Percentiles rank a stretch among this genome's conserved stretches.
phyloP scores from a whole-genome alignment of 148 eudicot species.

The Talinum fruticosum region DNA sequence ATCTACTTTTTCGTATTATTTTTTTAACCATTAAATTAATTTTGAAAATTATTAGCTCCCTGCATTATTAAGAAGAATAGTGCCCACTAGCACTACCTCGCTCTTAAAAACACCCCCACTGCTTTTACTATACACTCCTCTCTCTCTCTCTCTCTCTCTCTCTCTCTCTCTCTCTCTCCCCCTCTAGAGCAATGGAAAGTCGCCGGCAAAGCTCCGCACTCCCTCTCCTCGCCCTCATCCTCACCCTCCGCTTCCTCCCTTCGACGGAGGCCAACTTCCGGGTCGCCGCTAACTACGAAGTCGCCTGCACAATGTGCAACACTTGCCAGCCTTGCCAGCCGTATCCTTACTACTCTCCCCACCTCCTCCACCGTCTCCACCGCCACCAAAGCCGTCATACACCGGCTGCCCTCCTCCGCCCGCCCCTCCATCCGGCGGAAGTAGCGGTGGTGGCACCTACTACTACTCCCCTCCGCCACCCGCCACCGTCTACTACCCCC shows the following conservation, averaged over 20 bases:
- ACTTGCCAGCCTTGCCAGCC: slow-evolving; percentile 36
- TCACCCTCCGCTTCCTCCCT: background rate
- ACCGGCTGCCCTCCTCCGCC: slow-evolving; percentile 32
- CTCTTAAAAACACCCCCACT: background rate
- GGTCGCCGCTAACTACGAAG: slow-evolving; percentile 24
- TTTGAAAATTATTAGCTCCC: background rate
- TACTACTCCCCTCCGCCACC: slow-evolving; percentile 22
- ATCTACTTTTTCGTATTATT: background rate
- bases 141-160: background rate
- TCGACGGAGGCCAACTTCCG: slow-evolving; percentile 3
- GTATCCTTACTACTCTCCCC: slow-evolving; percentile 32
- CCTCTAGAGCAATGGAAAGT: background rate
- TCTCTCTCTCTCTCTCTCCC: background rate
- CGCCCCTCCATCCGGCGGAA: background rate
- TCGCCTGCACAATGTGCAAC: slow-evolving; percentile 44
- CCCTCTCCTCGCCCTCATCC: slow-evolving; percentile 9
- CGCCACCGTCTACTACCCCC: slow-evolving; percentile 27
- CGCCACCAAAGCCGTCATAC: slow-evolving; percentile 30
- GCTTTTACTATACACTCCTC: background rate
- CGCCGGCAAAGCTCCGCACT: background rate
- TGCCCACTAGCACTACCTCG: background rate
- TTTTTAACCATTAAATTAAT: background rate
- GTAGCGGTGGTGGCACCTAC: background rate
- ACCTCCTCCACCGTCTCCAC: slow-evolving; percentile 16
- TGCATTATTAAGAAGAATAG: background rate